Evolutionary conservation across 345 rosid species (phyloP).

Genomic region (Gossypium anomalum): DNA sequence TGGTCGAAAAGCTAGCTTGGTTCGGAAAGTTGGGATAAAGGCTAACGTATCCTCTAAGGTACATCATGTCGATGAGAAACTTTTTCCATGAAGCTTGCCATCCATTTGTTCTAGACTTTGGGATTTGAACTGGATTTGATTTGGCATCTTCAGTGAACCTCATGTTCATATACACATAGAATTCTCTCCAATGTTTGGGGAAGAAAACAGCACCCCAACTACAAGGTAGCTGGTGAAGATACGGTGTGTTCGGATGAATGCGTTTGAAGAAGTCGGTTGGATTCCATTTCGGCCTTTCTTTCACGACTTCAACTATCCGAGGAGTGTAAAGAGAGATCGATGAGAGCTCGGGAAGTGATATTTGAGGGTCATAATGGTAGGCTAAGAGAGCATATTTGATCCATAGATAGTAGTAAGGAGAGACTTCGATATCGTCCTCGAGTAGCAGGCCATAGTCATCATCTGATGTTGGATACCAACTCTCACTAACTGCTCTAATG

Average conservation of each 20-base stretch:
- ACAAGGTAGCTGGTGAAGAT: slow-evolving; percentile 92
- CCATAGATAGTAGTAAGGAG: slow-evolving; percentile 94
- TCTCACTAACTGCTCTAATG: slow-evolving; percentile 96
- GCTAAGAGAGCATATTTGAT: slow-evolving; percentile 84
- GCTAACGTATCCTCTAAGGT: slow-evolving; percentile 89
- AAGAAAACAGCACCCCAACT: slow-evolving; percentile 99
- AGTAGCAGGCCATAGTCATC: slow-evolving; percentile 85
- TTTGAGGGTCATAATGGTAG: slow-evolving; percentile 87
- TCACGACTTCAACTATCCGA: slow-evolving; percentile 77
- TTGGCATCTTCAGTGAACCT: slow-evolving; percentile 89
- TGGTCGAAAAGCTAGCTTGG: slow-evolving; percentile 91
- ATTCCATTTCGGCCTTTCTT: slow-evolving; percentile 93
- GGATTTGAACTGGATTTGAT: slow-evolving; percentile 88
- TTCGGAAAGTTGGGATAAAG: slow-evolving; percentile 90
- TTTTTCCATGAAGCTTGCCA: slow-evolving; percentile 99
- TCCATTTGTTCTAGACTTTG: slow-evolving; percentile 89
- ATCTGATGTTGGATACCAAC: slow-evolving; percentile 96
- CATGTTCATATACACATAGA: slow-evolving; percentile 98
- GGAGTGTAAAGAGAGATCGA: slow-evolving; percentile 93
- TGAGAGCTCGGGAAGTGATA: slow-evolving; percentile 77
- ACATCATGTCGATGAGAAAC: slow-evolving; percentile 95
- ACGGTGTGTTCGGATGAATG: slow-evolving; percentile 87
- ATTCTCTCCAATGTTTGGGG: slow-evolving; percentile 99
- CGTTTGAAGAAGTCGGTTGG: slow-evolving; percentile 78
- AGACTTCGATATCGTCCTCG: slow-evolving; percentile 95